A percentile compares a stretch with the other conserved stretches of the same genome.
Conservation (phyloP, 1,284 basidiomycete species). For the Agroathelia rolfsii region DNA sequence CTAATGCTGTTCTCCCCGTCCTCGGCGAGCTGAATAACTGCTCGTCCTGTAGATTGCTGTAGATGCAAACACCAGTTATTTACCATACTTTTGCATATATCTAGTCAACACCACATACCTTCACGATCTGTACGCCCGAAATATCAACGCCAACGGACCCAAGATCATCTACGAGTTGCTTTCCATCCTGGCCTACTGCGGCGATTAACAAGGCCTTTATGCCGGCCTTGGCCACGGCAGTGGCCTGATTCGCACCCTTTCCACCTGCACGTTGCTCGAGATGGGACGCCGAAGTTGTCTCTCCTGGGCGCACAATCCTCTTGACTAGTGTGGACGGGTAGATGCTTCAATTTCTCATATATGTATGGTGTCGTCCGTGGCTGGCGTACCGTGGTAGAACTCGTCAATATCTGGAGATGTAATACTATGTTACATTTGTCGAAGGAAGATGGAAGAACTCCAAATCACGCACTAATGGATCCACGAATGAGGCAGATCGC, state of each 20-base stretch:
- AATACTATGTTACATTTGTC: neutral
- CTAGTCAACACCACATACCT: slow-evolving; percentile 21
- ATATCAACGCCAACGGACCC: slow-evolving; percentile 29
- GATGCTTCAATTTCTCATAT: neutral
- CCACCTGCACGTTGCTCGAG: slow-evolving; percentile 41
- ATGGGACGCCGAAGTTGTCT: slow-evolving; percentile 42
- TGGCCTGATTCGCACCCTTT: slow-evolving; percentile 53
- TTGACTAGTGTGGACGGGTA: slow-evolving; percentile 27
- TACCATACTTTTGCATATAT: neutral
- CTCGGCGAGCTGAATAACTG: slow-evolving; percentile 45
- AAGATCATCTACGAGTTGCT: slow-evolving; percentile 33
- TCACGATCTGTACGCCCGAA: slow-evolving; percentile 24
- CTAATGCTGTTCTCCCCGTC: slow-evolving; percentile 52
- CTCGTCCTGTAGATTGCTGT: slow-evolving; percentile 43
- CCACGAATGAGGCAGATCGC: slow-evolving; percentile 36
- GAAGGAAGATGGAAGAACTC: slow-evolving; percentile 1
- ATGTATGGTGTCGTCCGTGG: neutral
- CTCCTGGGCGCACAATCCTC: slow-evolving; percentile 39
- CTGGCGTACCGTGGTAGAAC: slow-evolving; percentile 39
- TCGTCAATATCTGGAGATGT: slow-evolving; percentile 41
- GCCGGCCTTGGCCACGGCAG: slow-evolving; percentile 41
- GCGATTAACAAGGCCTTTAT: slow-evolving; percentile 34
- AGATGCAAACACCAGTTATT: neutral
- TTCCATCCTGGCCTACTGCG: slow-evolving; percentile 35
- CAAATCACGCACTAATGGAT: slow-evolving; percentile 37